A percentile compares a stretch with the other conserved stretches of the same genome.
phyloP scores from a whole-genome alignment of 2,329 filamentous ascomycete species.

The Penicillium sumatraense region DNA sequence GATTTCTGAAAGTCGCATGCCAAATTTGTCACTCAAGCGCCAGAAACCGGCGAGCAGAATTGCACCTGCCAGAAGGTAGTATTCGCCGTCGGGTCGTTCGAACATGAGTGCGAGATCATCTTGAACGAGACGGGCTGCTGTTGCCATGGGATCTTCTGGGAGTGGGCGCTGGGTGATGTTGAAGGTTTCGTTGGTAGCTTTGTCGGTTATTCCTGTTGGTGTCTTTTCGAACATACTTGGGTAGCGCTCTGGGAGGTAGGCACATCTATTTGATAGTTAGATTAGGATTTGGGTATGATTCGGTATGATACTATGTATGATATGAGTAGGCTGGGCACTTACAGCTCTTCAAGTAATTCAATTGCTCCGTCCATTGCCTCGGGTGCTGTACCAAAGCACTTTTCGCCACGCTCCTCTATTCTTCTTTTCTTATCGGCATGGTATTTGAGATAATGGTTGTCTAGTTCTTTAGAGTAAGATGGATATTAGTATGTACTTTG shows the following conservation, averaged over 20 bases:
- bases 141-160: slow-evolving; percentile 77
- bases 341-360: slow-evolving; percentile 76
- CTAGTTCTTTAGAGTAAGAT: slow-evolving; percentile 62
- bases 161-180: slow-evolving; percentile 68
- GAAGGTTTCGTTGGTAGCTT: slow-evolving; percentile 73
- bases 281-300: slow-evolving; percentile 5
- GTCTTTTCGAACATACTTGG: slow-evolving; percentile 71
- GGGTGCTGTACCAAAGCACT: slow-evolving; percentile 71
- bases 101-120: slow-evolving; percentile 87
- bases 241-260: slow-evolving; percentile 76
- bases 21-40: slow-evolving; percentile 78
- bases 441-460: slow-evolving; percentile 75
- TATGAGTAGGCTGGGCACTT: slow-evolving; percentile 18
- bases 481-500: neutral
- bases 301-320: neutral
- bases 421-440: slow-evolving; percentile 73
- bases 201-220: slow-evolving; percentile 68
- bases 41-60: slow-evolving; percentile 83
- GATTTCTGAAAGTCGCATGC: slow-evolving; percentile 78
- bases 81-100: slow-evolving; percentile 74
- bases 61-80: slow-evolving; percentile 77
- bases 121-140: slow-evolving; percentile 72
- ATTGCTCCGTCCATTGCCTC: slow-evolving; percentile 73
- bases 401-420: slow-evolving; percentile 67
- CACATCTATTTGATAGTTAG: slow-evolving; percentile 35